Evolutionary conservation across 371 early-diverging fungal genomes (phyloP), one percentile per base, ranked within the genome.

Genomic region (Dichotomocladium elegans): DNA sequence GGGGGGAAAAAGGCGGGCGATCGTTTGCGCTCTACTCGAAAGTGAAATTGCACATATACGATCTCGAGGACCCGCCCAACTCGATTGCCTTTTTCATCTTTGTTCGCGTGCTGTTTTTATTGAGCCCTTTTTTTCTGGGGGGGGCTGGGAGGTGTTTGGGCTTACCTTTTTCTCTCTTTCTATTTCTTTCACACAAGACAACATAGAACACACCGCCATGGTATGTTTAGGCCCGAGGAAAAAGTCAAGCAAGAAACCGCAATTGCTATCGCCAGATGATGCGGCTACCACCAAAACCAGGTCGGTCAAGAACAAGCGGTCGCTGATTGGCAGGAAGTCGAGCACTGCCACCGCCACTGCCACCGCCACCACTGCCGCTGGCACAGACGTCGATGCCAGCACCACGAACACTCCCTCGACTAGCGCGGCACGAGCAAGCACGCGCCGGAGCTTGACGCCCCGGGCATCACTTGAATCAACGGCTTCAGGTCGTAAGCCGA

Each of bases 221-320:
- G 63, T 60, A 26, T 67, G 68, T 41, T 49, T 67, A 19, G 63
- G 68, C 22, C 68, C 68, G 42, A 52, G 68, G 17, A 67, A 67
- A 28, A 67, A 67, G 51, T 35, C 49, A 34, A 55, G 55, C 15
- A 63, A 67, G 22, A 67, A 67, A 21, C 28, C 49, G 1, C 30
- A 31, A 15, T 29, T 43, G 17, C 41, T 64, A 3, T 58, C 55
- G 41, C 64, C 64, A 10, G 60, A 55, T 17, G 66, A 58, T 37
- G 53, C 55, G 12, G 19, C 41, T 11, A 25, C 41, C 17, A 27
- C 41, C 12, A n/a, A n/a, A n/a, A 47, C 29, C 11, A 21, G 51
- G 10, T 53, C 49, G 15, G 46, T 47, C 57, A 43, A 57, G 53
- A 47, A 19, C 35, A 54, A 54, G 34, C 26, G 29, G 17, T 51